A percentile compares a stretch with the other conserved stretches of the same genome.
These are phyloP conservation scores for Saraca asoca DNA, from an alignment of 331 rosid species.

Conservation along the genomic window DNA sequence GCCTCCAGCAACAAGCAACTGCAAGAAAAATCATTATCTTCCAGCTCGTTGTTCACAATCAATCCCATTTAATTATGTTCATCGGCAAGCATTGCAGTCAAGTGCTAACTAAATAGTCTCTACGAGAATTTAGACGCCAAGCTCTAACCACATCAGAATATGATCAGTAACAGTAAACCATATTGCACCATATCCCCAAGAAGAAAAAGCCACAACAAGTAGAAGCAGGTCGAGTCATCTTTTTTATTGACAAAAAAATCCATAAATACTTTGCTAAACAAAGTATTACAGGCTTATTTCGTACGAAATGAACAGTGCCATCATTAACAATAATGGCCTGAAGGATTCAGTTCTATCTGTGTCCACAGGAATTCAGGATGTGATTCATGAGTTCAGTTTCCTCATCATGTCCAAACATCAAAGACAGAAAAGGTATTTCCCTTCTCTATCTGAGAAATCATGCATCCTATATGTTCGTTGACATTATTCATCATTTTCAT, in stretches of 20 bases:
- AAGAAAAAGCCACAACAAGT: background rate
- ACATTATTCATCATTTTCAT: too few species aligned
- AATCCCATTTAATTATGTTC: background rate
- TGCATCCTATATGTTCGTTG: too few species aligned
- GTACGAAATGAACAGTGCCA: too few species aligned
- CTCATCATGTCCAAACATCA: too few species aligned
- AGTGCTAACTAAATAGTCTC: background rate
- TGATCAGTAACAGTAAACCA: constrained; percentile 2
- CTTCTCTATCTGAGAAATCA: too few species aligned
- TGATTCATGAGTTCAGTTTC: too few species aligned
- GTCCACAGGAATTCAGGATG: too few species aligned
- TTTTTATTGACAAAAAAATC: background rate
- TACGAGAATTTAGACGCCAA: background rate
- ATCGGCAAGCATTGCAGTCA: constrained; percentile 18
- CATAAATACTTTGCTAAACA: too few species aligned
- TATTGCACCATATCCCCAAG: background rate
- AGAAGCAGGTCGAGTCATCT: background rate
- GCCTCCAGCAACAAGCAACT: constrained; percentile 97
- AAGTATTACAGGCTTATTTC: too few species aligned
- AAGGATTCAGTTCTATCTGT: too few species aligned
- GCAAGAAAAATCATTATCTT: constrained; percentile 28
- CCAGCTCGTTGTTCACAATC: background rate
- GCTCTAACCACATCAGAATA: background rate
- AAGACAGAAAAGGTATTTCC: too few species aligned
- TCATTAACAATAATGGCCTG: too few species aligned